Conservation (phyloP, 2,329 filamentous ascomycete species). For the Lasiodiplodia hormozganensis region DNA sequence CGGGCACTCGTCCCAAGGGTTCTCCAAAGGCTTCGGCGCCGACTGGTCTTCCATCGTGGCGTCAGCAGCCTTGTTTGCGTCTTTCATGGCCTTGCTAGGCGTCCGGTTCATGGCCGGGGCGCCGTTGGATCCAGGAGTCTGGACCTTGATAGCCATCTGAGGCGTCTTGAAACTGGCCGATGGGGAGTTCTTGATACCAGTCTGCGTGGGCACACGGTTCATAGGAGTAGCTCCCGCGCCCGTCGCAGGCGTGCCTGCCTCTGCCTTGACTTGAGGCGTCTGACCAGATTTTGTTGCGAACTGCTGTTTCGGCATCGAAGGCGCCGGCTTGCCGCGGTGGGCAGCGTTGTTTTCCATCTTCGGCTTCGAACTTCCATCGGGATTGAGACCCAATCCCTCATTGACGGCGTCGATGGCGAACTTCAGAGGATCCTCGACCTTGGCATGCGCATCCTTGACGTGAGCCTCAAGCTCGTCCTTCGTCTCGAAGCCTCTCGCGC, state of each 20-base stretch:
- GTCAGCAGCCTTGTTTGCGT: conserved; percentile 6
- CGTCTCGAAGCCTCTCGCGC: conserved; percentile 61
- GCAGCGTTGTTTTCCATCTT: conserved; percentile 38
- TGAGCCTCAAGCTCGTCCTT: conserved; percentile 63
- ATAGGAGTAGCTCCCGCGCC: conserved; percentile 45
- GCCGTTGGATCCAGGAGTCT: conserved; percentile 41
- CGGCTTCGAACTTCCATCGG: conserved; percentile 52
- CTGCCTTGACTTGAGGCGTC: conserved; percentile 40
- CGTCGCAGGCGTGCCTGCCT: conserved; percentile 44
- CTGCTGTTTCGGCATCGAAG: conserved; percentile 36
- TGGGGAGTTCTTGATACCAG: conserved; percentile 46
- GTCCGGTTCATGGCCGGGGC: conserved; percentile 25
- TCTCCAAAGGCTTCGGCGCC: background rate
- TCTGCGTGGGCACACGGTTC: conserved; percentile 46
- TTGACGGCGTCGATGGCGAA: conserved; percentile 62
- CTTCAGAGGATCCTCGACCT: conserved; percentile 62
- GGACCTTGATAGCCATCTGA: conserved; percentile 42
- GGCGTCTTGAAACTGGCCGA: conserved; percentile 48
- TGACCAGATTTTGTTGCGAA: conserved; percentile 44
- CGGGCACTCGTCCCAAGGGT: conserved; percentile 27
- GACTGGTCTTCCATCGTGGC: conserved; percentile 1
- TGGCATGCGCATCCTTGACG: conserved; percentile 59
- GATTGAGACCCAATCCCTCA: conserved; percentile 56
- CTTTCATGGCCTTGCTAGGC: conserved; percentile 27
- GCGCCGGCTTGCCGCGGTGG: conserved; percentile 34